A percentile compares a stretch with the other conserved stretches of the same genome.
Evolutionary conservation across 1,284 basidiomycete genomes (phyloP).

Genomic region (Ceratobasidium theobromae): DNA sequence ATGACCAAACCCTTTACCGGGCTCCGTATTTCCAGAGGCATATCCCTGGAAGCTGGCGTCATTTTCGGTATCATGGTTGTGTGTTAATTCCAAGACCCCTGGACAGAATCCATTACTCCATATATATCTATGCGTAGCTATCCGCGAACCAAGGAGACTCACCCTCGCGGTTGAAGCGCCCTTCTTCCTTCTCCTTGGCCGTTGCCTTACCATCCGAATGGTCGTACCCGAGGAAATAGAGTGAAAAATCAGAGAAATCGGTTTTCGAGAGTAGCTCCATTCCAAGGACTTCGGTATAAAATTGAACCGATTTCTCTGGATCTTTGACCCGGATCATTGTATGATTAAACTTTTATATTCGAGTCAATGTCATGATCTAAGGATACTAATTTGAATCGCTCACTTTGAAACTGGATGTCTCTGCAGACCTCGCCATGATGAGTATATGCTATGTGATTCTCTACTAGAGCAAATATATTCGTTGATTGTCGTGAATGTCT

Average conservation of each 20-base stretch:
- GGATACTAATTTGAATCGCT: neutral
- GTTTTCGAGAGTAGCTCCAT: slow-evolving; percentile 73
- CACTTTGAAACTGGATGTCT: slow-evolving; percentile 68
- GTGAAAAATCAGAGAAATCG: slow-evolving; percentile 56
- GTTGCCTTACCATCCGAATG: slow-evolving; percentile 54
- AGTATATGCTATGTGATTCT: neutral
- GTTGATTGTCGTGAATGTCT: no score
- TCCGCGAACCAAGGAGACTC: slow-evolving; percentile 36
- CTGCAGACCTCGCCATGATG: slow-evolving; percentile 62
- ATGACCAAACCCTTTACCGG: slow-evolving; percentile 80
- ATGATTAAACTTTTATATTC: slow-evolving; percentile 76
- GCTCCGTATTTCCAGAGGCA: slow-evolving; percentile 80
- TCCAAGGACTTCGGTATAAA: slow-evolving; percentile 79
- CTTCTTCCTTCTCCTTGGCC: slow-evolving; percentile 51
- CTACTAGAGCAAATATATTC: slow-evolving; percentile 7
- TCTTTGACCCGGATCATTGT: slow-evolving; percentile 91
- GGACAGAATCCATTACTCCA: neutral
- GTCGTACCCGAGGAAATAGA: slow-evolving; percentile 82
- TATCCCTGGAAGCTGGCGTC: slow-evolving; percentile 71
- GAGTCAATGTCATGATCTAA: neutral
- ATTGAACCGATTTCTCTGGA: slow-evolving; percentile 72
- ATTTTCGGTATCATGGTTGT: slow-evolving; percentile 87
- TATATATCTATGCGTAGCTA: no score
- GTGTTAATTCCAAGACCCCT: slow-evolving; percentile 84
- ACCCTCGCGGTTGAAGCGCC: slow-evolving; percentile 67